Conservation (phyloP, 23 red algal species). For the Chondrus crispus region DNA sequence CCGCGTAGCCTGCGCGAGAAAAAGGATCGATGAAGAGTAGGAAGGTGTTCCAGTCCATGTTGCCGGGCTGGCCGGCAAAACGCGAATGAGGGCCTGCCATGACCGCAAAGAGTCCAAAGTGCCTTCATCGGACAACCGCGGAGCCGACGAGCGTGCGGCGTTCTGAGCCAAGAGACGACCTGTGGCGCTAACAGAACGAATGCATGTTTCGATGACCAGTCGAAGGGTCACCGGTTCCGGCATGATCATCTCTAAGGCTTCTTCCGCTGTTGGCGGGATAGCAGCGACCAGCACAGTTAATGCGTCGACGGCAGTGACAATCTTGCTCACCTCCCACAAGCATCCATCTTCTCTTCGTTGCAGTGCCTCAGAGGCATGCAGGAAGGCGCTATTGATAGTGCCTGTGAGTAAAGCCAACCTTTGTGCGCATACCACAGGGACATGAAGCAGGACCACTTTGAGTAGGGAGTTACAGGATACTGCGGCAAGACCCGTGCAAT, state of each 20-base stretch:
- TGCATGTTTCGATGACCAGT: conserved; percentile 56
- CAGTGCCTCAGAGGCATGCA: conserved; percentile 44
- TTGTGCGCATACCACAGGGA: conserved; percentile 27
- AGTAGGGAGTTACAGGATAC: conserved; percentile 49
- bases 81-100: conserved; percentile 46
- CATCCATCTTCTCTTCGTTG: conserved; percentile 20
- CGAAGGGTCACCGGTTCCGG: conserved; percentile 33
- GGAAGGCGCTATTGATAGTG: conserved; percentile 56
- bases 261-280: conserved; percentile 23
- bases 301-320: conserved; percentile 30
- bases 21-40: conserved; percentile 54
- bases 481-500: conserved; percentile 40
- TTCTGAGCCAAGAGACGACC: conserved; percentile 57
- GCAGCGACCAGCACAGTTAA: conserved; percentile 26
- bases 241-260: conserved; percentile 19
- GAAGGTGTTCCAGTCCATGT: conserved; percentile 40
- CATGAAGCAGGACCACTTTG: conserved; percentile 23
- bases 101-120: conserved; percentile 55
- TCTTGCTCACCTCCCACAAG: conserved; percentile 49
- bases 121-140: conserved; percentile 51
- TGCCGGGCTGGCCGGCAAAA: conserved; percentile 13
- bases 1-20: conserved; percentile 51
- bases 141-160: conserved; percentile 32
- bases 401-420: conserved; percentile 43
- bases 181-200: conserved; percentile 53